Percentiles rank a stretch among this genome's conserved stretches.
phyloP scores from a whole-genome alignment of 768 basidiomycete genomes.

The Mycena crocata region DNA sequence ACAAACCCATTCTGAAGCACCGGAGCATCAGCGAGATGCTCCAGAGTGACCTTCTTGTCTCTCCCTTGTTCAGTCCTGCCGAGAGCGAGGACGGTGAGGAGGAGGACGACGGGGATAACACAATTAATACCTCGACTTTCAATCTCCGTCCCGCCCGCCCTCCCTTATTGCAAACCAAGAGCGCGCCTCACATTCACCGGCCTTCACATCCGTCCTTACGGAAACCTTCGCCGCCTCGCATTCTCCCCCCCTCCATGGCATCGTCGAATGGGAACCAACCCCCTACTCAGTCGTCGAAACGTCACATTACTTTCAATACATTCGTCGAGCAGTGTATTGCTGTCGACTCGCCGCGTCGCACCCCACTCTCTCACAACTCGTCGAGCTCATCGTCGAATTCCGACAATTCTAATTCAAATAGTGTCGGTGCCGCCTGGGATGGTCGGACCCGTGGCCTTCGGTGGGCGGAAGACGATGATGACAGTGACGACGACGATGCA shows the following conservation, averaged over 20 bases:
- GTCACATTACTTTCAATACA: constrained; percentile 97
- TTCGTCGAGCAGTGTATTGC: constrained; percentile 97
- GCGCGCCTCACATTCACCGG: constrained; percentile 83
- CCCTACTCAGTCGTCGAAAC: constrained; percentile 61
- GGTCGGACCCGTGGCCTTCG: constrained; percentile 33
- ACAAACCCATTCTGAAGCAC: constrained; percentile 96
- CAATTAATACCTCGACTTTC: constrained; percentile 20
- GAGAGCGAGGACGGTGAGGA: constrained; percentile 66
- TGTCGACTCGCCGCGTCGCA: constrained; percentile 74
- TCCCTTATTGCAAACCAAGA: constrained; percentile 82
- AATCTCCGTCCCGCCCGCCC: constrained; percentile 57
- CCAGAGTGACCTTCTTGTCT: constrained; percentile 73
- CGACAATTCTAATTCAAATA: neutral
- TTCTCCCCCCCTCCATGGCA: constrained; percentile 49
- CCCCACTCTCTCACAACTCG: constrained; percentile 17
- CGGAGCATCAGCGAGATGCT: constrained; percentile 93
- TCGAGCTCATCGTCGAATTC: constrained; percentile 13
- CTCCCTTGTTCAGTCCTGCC: constrained; percentile 70
- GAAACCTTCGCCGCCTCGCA: constrained; percentile 79
- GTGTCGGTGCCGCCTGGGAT: constrained; percentile 22
- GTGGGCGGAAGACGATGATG: constrained; percentile 41
- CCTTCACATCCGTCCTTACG: constrained; percentile 60
- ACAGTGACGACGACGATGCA: constrained; percentile 43
- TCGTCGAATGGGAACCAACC: constrained; percentile 6
- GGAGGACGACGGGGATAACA: constrained; percentile 29